phyloP scores from a whole-genome alignment of 176 grass and related monocot species.

The Phoenix roebelenii region DNA sequence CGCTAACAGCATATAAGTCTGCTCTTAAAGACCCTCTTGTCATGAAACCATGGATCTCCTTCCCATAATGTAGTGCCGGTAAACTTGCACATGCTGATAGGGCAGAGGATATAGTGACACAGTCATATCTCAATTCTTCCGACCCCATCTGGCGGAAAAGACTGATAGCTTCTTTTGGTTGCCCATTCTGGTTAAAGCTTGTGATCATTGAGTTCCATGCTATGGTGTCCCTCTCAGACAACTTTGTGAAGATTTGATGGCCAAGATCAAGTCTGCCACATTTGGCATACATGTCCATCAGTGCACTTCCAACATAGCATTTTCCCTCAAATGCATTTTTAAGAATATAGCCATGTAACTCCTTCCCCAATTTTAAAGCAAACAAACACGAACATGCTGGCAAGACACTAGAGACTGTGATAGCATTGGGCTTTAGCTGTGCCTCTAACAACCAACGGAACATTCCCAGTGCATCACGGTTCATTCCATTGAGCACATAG shows the following conservation, averaged over 20 bases:
- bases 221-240: slow-evolving; percentile 48
- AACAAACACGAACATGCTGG: slow-evolving; percentile 53
- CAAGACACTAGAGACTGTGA: slow-evolving; percentile 50
- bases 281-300: slow-evolving; percentile 86
- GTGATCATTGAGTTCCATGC: slow-evolving; percentile 94
- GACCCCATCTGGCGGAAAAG: slow-evolving; percentile 64
- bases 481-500: slow-evolving; percentile 74
- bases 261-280: slow-evolving; percentile 67
- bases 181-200: slow-evolving; percentile 69
- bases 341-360: slow-evolving; percentile 60
- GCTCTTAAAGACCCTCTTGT: slow-evolving; percentile 43
- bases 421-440: slow-evolving; percentile 59
- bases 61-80: slow-evolving; percentile 63
- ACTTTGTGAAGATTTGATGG: slow-evolving; percentile 52
- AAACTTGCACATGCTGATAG: slow-evolving; percentile 67
- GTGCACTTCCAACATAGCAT: slow-evolving; percentile 62
- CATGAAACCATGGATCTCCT: slow-evolving; percentile 76
- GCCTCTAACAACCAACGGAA: slow-evolving; percentile 43
- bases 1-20: slow-evolving; percentile 62
- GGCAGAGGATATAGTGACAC: slow-evolving; percentile 62
- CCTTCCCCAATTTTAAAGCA: slow-evolving; percentile 52
- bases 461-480: slow-evolving; percentile 39
- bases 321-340: slow-evolving; percentile 60
- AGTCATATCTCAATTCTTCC: slow-evolving; percentile 50
- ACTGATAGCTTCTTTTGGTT: slow-evolving; percentile 52